Evolutionary conservation across 1,139 yeast genomes (phyloP).

Genomic region (Blastobotrys aristatus): DNA sequence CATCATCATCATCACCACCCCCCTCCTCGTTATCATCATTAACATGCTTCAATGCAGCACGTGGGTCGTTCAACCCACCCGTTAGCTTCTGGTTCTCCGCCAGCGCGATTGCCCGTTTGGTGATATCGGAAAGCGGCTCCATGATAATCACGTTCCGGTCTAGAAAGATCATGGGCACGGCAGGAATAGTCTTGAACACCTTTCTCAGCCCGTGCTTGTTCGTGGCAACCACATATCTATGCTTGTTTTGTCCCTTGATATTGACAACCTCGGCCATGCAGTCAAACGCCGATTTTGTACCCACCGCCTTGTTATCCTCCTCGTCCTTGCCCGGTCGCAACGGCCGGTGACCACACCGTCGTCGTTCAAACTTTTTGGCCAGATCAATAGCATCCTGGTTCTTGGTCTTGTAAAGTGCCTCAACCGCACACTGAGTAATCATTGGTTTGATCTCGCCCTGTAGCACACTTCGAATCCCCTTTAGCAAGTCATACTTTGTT

Average conservation of each 20-base stretch:
- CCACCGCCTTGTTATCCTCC: conserved; percentile 10
- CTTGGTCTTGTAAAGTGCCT: conserved; percentile 66
- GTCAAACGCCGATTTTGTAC: conserved; percentile 54
- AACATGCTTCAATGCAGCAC: conserved; percentile 38
- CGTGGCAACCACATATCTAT: conserved; percentile 82
- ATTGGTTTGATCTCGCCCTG: conserved; percentile 86
- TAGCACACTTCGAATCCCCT: conserved; percentile 74
- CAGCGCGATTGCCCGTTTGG: conserved; percentile 48
- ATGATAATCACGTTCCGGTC: conserved; percentile 89
- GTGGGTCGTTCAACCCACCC: conserved; percentile 65
- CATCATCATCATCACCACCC: background rate
- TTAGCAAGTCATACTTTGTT: conserved; percentile 64
- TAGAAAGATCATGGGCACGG: conserved; percentile 83
- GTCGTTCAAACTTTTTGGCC: conserved; percentile 80
- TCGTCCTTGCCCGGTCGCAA: background rate
- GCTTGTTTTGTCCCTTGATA: conserved; percentile 74
- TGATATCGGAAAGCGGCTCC: conserved; percentile 84
- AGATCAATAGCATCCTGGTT: conserved; percentile 70
- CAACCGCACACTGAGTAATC: conserved; percentile 96
- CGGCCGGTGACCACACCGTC: conserved; percentile 53
- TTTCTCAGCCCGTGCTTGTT: conserved; percentile 69
- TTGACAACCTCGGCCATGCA: conserved; percentile 71
- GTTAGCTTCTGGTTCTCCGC: conserved; percentile 65
- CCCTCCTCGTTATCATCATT: conserved; percentile 24
- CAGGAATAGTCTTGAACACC: conserved; percentile 69